Percentiles rank a stretch among this genome's conserved stretches.
These are phyloP conservation scores for Dictyostelium firmibasis DNA, from an alignment of 78 protist genomes.

Conservation along the genomic window DNA sequence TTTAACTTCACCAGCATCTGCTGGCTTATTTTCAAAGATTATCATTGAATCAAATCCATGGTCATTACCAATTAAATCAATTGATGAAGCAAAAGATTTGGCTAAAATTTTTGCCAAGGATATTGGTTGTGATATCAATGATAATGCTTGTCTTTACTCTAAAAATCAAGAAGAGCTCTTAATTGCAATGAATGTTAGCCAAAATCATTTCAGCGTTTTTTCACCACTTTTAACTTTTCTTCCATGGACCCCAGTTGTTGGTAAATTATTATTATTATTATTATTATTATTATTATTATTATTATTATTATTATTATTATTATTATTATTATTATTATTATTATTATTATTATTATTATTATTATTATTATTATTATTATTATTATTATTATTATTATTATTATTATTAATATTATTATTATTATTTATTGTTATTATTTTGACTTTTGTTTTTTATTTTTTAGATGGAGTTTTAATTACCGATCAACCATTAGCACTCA, in stretches of 20 bases:
- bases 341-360: too few species aligned
- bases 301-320: too few species aligned
- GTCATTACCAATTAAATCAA: conserved; percentile 44
- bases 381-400: too few species aligned
- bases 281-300: too few species aligned
- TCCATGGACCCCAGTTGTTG: conserved; percentile 76
- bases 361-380: too few species aligned
- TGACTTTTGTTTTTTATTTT: too few species aligned
- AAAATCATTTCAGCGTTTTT: background rate
- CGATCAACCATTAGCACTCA: conserved; percentile 63
- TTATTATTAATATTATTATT: too few species aligned
- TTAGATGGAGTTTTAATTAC: conserved; percentile 40
- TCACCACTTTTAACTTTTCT: conserved; percentile 34
- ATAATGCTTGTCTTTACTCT: background rate
- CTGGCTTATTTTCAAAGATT: conserved; percentile 10
- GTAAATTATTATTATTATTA: background rate
- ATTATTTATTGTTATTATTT: too few species aligned
- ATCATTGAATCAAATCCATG: conserved; percentile 70
- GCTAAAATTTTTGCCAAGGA: conserved; percentile 28
- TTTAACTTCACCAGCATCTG: conserved; percentile 37
- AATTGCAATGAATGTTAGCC: conserved; percentile 3
- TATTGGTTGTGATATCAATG: conserved; percentile 51
- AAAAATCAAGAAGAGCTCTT: conserved; percentile 9
- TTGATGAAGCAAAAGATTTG: background rate
- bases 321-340: too few species aligned